phyloP scores from a whole-genome alignment of 306 rosid species.

The Astragalus glycyphyllos region DNA sequence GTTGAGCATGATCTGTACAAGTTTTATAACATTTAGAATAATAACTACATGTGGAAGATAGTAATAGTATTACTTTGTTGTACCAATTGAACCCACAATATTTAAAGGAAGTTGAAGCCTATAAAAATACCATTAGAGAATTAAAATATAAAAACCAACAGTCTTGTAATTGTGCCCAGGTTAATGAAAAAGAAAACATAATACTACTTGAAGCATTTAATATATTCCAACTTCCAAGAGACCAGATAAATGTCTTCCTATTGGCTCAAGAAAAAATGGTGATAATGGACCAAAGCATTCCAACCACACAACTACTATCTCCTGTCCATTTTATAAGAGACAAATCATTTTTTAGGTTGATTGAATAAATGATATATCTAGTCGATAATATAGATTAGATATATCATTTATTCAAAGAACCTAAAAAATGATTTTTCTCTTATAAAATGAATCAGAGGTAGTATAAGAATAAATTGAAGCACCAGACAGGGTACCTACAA shows the following conservation, averaged over 20 bases:
- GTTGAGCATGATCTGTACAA: slow-evolving; percentile 70
- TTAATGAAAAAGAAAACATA: slow-evolving; percentile 16
- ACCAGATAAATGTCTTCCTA: slow-evolving; percentile 8
- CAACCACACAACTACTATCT: too few relatives aligned
- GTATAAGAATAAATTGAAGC: slow-evolving; percentile 45
- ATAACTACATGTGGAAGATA: background rate
- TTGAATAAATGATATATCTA: too few relatives aligned
- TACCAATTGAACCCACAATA: slow-evolving; percentile 11
- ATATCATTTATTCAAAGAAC: too few relatives aligned
- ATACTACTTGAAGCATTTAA: background rate
- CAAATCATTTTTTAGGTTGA: too few relatives aligned
- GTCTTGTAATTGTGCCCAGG: slow-evolving; percentile 9
- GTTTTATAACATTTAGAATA: slow-evolving; percentile 33
- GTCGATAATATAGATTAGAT: too few relatives aligned
- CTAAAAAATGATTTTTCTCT: too few relatives aligned
- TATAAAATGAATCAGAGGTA: too few relatives aligned
- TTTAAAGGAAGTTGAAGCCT: slow-evolving; percentile 26
- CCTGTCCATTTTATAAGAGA: too few relatives aligned
- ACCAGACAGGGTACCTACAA: slow-evolving; percentile 85
- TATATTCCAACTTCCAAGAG: slow-evolving; percentile 12
- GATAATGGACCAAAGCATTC: background rate
- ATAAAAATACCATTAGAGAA: background rate
- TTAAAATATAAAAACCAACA: background rate
- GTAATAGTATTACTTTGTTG: slow-evolving; percentile 1
- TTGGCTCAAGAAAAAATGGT: slow-evolving; percentile 20